A percentile compares a stretch with the other conserved stretches of the same genome.
Conservation (phyloP, 495 filamentous ascomycete genomes). For the Cercophora sp. region DNA sequence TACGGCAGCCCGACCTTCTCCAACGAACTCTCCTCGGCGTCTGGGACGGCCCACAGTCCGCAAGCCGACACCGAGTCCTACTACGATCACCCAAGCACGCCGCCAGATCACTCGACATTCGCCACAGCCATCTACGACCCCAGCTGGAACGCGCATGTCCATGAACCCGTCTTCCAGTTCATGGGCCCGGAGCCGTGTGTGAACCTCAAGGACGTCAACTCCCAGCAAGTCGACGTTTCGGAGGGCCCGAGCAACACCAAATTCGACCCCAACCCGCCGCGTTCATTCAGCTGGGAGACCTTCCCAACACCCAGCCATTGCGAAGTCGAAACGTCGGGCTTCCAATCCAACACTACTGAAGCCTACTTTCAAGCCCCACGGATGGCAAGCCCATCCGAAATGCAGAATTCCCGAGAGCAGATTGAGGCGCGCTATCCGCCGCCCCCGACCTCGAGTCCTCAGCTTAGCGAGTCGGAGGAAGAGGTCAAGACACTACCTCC, state of each 20-base stretch:
- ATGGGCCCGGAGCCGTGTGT: constrained; percentile 27
- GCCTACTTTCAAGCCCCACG: constrained; percentile 2
- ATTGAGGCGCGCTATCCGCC: constrained; percentile 15
- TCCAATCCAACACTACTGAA: neutral
- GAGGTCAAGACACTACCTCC: constrained; percentile 17
- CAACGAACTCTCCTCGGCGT: constrained; percentile 32
- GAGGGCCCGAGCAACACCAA: constrained; percentile 26
- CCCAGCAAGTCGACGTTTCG: constrained; percentile 28
- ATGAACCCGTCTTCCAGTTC: constrained; percentile 26
- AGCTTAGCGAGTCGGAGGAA: constrained; percentile 20
- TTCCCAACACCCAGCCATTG: constrained; percentile 11
- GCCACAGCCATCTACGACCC: too few relatives aligned
- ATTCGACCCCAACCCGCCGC: constrained; percentile 14
- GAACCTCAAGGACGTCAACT: constrained; percentile 38
- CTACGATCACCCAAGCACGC: constrained; percentile 19
- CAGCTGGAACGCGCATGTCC: constrained; percentile 15
- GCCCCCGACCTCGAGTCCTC: constrained; percentile 18
- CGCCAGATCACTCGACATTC: constrained; percentile 28
- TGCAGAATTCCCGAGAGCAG: constrained; percentile 29
- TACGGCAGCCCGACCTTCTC: constrained; percentile 32
- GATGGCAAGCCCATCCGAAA: constrained; percentile 21
- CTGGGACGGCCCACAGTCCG: constrained; percentile 35
- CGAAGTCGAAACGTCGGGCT: constrained; percentile 8
- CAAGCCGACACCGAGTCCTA: constrained; percentile 35
- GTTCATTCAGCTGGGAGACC: constrained; percentile 19